Evolutionary conservation across 345 rosid genomes (phyloP).

Genomic region (Linum lewisii): DNA sequence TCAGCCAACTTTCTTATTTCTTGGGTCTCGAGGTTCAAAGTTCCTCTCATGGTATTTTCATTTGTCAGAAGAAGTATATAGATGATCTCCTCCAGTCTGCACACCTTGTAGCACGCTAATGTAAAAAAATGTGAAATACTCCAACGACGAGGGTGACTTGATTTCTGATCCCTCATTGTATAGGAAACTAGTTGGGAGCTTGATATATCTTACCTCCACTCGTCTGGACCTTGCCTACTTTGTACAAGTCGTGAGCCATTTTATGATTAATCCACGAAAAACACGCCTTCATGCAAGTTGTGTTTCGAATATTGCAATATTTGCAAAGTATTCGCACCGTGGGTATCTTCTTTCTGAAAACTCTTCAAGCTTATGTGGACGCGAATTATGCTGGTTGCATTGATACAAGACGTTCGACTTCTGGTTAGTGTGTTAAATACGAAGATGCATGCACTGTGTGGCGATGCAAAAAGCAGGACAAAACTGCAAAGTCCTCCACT

Average conservation of each 20-base stretch:
- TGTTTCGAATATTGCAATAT: no score
- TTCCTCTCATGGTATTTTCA: not conserved
- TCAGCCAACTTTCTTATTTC: not conserved
- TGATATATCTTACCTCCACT: not conserved
- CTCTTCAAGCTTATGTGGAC: no score
- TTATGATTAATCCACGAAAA: no score
- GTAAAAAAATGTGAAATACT: not conserved
- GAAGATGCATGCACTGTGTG: no score
- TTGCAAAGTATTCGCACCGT: no score
- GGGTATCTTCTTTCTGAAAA: no score
- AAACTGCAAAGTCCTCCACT: no score
- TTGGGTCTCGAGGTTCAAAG: not conserved
- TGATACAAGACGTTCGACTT: no score
- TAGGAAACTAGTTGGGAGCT: not conserved
- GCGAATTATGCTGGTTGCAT: no score
- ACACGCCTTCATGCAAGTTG: no score
- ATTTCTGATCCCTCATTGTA: not conserved
- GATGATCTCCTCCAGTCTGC: not conserved
- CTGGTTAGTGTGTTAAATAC: no score
- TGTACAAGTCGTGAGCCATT: not conserved
- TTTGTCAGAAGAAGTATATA: not conserved
- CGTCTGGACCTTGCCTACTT: not conserved
- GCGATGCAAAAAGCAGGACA: no score
- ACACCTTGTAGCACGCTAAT: not conserved
- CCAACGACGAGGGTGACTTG: not conserved